Base-by-base conservation (phyloP, 805 yeast species). In the Schizosaccharomyces japonicus region DNA sequence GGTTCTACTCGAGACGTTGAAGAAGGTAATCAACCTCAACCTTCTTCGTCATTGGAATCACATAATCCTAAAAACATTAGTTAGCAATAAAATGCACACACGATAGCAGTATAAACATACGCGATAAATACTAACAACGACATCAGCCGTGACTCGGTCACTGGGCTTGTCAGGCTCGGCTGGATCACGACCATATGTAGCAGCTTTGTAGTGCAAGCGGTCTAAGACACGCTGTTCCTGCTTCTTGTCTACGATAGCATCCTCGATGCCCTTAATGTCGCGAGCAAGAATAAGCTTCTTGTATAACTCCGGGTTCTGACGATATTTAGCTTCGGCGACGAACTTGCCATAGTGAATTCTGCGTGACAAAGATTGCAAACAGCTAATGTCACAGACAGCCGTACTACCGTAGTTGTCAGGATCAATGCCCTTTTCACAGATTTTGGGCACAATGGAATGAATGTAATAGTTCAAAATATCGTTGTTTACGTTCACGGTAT, bases 301-400 rank as follows among this genome's bases (percentile, higher is more conserved):
- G 65, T 76, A 83, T 47, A 60, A 61, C 46, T 72, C 80, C 31
- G 66, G 69, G 51, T 85, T 90, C 26, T 67, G 64, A 55, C 69
- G 76, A 61, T 75, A 90, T 63, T 90, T 90, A 42, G 94, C 80
- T 60, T 90, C 98, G 4, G 98, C 98, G 7, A 90, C 98, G 67
- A 87, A 90, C 63, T 80, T 81, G 46, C 98, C 98, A 63, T 87
- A 90, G 63, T 90, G 98, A 54, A 90, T 82, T 59, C 98, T 71
- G 56, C 98, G 70, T 6, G 94, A 80, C 42, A 90, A 64, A 4
- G 94, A 78, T 61, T 90, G 95, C 53, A 90, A 68, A 53, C 80
- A 74, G 54, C 80, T 93, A 49, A 87, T 80, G 59, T 90, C 98
- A 52, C 82, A 68, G 34, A 75, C 66, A 3, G 93, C 77, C 34